phyloP scores from a whole-genome alignment of 2,329 filamentous ascomycete species.

The Cladophialophora yegresii region DNA sequence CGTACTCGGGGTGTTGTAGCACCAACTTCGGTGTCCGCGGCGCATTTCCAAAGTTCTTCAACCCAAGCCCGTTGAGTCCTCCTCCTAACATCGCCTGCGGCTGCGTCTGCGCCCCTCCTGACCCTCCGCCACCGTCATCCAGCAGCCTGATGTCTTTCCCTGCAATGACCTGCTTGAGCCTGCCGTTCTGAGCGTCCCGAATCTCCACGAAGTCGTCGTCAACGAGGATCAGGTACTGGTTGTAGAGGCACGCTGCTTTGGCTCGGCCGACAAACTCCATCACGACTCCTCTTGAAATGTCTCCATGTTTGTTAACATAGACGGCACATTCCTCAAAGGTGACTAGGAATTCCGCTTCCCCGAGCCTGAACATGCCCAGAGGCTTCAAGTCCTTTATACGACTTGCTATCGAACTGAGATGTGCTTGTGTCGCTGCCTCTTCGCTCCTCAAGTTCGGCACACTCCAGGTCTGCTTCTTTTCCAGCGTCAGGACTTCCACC shows the following conservation, averaged over 20 bases:
- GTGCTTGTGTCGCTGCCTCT: slow-evolving; percentile 57
- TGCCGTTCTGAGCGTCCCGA: slow-evolving; percentile 91
- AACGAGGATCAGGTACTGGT: slow-evolving; percentile 88
- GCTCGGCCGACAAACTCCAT: slow-evolving; percentile 99
- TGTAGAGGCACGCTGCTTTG: slow-evolving; percentile 81
- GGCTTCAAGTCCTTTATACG: slow-evolving; percentile 82
- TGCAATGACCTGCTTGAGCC: slow-evolving; percentile 89
- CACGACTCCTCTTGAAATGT: slow-evolving; percentile 88
- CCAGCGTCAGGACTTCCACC: slow-evolving; percentile 92
- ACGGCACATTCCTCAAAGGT: slow-evolving; percentile 96
- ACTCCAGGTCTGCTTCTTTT: slow-evolving; percentile 94
- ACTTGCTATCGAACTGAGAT: slow-evolving; percentile 80
- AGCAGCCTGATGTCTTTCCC: slow-evolving; percentile 86
- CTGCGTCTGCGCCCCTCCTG: slow-evolving; percentile 49
- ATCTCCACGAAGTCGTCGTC: slow-evolving; percentile 97
- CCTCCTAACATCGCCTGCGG: slow-evolving; percentile 46
- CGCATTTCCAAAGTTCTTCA: slow-evolving; percentile 40
- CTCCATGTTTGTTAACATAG: slow-evolving; percentile 97
- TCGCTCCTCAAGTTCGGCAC: slow-evolving; percentile 76
- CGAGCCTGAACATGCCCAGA: slow-evolving; percentile 93
- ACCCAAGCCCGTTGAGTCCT: slow-evolving; percentile 39
- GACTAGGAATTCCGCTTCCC: slow-evolving; percentile 86
- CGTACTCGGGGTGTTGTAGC: slow-evolving; percentile 88
- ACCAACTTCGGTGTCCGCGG: slow-evolving; percentile 85
- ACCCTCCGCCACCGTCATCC: slow-evolving; percentile 74